Base-by-base conservation (phyloP, 2,329 filamentous ascomycete species). In the Didymosphaeria variabile region DNA sequence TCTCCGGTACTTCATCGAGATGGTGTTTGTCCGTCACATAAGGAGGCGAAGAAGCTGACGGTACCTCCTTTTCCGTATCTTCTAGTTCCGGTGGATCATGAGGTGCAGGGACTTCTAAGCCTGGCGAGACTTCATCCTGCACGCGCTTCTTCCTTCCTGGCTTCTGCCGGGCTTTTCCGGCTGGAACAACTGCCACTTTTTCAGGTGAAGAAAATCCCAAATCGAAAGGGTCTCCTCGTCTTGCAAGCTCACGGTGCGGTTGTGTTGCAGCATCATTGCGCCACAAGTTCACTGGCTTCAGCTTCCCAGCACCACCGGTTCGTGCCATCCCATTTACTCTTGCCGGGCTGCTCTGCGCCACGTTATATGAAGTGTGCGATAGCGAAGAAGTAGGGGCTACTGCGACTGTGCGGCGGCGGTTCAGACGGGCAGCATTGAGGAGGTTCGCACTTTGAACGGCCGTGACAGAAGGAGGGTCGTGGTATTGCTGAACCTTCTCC, bases 371-470 rank as follows among this genome's bases (percentile, higher is more conserved):
- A 40, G 34, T 52, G 8, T 50, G 47, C 7, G 58, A 47, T 3
- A 23, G 45, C 6, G 59, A 21, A 3, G 52, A 55, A 3, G 52
- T 52, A 21, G 46, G 29, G 13, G n/a, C 26, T 15, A n/a, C 19
- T 13, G 45, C 32, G 21, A 52, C 29, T 12, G 44, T 46, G 15
- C 50, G 57, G 3, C 44, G 60, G 12, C 56, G 58, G 19, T 62
- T 42, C 38, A 68, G 52, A 31, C 73, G 72, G 29, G 72, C 74
- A 19, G 69, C 66, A 59, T 78, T 78, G 34, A 78, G 67, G 3
- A 75, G 67, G 38, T 51, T 63, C 26, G 72, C 72, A 58, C 67
- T 67, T 13, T 60, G 38, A 10, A 68, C 59, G 13, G 70, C 66
- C 2, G 68, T 62, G 44, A 36, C 19, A n/a, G 10, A 47, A 26